Conservation (phyloP, 129 eudicot species). For the Centrapalus pauciflorus region DNA sequence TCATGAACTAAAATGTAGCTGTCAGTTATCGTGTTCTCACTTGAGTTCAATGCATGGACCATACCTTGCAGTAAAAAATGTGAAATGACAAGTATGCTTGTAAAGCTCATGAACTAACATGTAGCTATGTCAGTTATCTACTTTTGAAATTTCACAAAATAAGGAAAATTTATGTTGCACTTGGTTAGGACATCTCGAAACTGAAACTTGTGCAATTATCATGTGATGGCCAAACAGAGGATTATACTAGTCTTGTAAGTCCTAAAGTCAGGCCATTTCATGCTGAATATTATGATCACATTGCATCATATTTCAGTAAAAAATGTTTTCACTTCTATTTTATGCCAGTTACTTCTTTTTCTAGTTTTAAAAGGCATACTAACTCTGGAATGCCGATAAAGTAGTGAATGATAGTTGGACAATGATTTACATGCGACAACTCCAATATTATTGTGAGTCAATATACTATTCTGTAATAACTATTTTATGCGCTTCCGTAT, state of each 20-base stretch:
- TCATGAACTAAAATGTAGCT: not conserved
- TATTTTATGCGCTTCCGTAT: not conserved
- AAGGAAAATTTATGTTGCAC: not conserved
- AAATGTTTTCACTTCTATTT: not conserved
- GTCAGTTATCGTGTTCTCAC: not conserved
- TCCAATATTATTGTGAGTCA: not conserved
- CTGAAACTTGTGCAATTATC: slow-evolving; percentile 6
- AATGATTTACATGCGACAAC: not conserved
- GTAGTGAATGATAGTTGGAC: not conserved
- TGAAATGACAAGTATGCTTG: not conserved
- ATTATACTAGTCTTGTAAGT: slow-evolving; percentile 2
- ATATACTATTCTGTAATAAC: not conserved
- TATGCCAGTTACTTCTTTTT: not conserved
- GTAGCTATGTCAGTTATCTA: not conserved
- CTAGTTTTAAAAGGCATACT: not conserved
- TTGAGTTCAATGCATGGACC: not conserved
- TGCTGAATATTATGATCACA: not conserved
- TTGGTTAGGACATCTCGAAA: slow-evolving; percentile 6
- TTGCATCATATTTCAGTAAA: slow-evolving; percentile 7
- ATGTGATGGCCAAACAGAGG: not conserved
- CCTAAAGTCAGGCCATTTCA: slow-evolving; percentile 12
- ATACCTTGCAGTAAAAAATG: not conserved
- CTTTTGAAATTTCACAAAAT: not conserved
- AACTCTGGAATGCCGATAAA: slow-evolving; percentile 6
- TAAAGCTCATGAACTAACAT: not conserved